phyloP scores from a whole-genome alignment of 2,329 filamentous ascomycete genomes.

The Xylariaceae sp. region DNA sequence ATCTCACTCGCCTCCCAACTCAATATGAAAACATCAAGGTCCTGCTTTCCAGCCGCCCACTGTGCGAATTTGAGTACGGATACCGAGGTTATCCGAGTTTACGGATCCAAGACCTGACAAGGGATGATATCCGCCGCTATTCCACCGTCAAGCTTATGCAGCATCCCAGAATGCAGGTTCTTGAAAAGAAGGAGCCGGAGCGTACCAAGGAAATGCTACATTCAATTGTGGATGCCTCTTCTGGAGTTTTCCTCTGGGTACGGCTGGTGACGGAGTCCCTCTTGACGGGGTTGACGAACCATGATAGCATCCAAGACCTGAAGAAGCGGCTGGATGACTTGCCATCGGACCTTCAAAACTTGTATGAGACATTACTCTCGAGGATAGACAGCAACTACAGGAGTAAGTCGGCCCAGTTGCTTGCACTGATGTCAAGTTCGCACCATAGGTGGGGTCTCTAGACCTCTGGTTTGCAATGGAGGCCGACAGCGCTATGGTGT shows the following conservation, averaged over 20 bases:
- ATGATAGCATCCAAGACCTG: slow-evolving; percentile 17
- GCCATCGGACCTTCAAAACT: slow-evolving; percentile 16
- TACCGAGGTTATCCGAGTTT: slow-evolving; percentile 12
- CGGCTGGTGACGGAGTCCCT: slow-evolving; percentile 18
- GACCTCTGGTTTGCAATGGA: slow-evolving; percentile 20
- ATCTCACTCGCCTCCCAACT: slow-evolving; percentile 8
- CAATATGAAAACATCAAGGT: slow-evolving; percentile 17
- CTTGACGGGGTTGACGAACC: slow-evolving; percentile 15
- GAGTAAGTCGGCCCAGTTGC: slow-evolving; percentile 11
- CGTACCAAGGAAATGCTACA: slow-evolving; percentile 5
- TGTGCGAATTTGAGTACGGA: slow-evolving; percentile 15
- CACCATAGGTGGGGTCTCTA: slow-evolving; percentile 1
- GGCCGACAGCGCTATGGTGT: slow-evolving; percentile 9
- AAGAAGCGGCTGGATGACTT: slow-evolving; percentile 13
- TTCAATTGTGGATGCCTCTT: slow-evolving; percentile 14
- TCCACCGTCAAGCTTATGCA: slow-evolving; percentile 10
- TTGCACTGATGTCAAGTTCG: slow-evolving; percentile 9
- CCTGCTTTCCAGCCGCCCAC: slow-evolving; percentile 18
- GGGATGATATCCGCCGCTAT: slow-evolving; percentile 17
- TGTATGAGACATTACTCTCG: slow-evolving; percentile 17
- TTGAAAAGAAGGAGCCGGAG: slow-evolving; percentile 6
- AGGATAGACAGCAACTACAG: slow-evolving; percentile 10
- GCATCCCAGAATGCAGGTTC: slow-evolving; percentile 12
- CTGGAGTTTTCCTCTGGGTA: slow-evolving; percentile 22
- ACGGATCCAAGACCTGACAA: slow-evolving; percentile 18